These are phyloP conservation scores for Ogataea philodendri DNA, from an alignment of 805 yeast genomes.

Conservation along the genomic window DNA sequence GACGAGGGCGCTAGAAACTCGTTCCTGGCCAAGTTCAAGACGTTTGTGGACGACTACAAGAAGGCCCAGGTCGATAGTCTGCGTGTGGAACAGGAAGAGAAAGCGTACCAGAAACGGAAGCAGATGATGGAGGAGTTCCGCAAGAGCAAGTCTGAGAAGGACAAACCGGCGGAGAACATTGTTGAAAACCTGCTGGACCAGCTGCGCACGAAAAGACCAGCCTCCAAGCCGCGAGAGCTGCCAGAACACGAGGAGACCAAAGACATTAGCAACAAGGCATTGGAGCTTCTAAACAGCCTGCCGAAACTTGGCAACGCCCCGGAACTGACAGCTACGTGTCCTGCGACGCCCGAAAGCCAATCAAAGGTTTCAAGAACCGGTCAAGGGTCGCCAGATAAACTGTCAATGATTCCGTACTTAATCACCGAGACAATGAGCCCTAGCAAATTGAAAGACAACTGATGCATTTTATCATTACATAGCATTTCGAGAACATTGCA, in stretches of 20 bases:
- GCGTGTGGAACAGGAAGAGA: conserved; percentile 64
- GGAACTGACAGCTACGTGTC: conserved; percentile 4
- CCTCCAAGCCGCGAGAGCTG: conserved; percentile 3
- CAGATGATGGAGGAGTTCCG: conserved; percentile 44
- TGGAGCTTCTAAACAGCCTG: conserved; percentile 20
- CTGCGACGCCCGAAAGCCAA: no score
- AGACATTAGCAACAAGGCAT: conserved; percentile 21
- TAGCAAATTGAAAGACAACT: conserved; percentile 8
- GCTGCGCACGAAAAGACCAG: conserved; percentile 19
- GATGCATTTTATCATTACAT: conserved; percentile 9
- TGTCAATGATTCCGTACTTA: conserved; percentile 25
- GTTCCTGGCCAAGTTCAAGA: conserved; percentile 60
- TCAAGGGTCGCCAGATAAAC: conserved; percentile 15
- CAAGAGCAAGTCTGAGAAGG: conserved; percentile 17
- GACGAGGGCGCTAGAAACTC: conserved; percentile 53
- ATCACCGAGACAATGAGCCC: conserved; percentile 24
- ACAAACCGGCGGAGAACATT: conserved; percentile 8
- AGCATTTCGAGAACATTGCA: conserved; percentile 5
- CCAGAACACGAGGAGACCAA: conserved; percentile 19
- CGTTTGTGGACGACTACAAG: conserved; percentile 59
- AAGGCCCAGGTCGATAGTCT: conserved; percentile 64
- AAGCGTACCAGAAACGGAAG: conserved; percentile 63
- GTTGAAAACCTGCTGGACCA: conserved; percentile 27
- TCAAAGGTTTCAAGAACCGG: no score
- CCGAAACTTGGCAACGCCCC: conserved; percentile 5